phyloP scores from a whole-genome alignment of 805 yeast species.

The Helenozyma baotianmanensis region DNA sequence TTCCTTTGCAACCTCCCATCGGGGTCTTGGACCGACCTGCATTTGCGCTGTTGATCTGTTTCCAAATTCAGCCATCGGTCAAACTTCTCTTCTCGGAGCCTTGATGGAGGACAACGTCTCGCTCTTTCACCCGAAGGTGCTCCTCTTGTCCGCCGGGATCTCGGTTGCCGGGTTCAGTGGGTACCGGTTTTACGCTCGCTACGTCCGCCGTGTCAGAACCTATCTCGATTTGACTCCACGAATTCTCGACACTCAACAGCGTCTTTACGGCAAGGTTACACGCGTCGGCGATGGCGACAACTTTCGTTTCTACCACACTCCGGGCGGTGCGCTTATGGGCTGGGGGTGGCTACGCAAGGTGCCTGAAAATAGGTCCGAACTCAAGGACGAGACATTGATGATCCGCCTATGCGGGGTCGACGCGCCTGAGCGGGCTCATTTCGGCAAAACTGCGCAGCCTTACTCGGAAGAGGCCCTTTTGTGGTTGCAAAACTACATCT shows the following conservation, averaged over 20 bases:
- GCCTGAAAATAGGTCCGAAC: slow-evolving; percentile 48
- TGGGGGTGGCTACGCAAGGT: slow-evolving; percentile 86
- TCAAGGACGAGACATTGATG: slow-evolving; percentile 67
- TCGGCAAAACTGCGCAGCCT: slow-evolving; percentile 91
- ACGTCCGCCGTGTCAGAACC: slow-evolving; percentile 28
- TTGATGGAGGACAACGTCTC: slow-evolving; percentile 4
- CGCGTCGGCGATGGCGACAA: slow-evolving; percentile 96
- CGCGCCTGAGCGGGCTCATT: slow-evolving; percentile 95
- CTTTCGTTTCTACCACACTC: slow-evolving; percentile 87
- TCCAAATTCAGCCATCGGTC: too few species aligned
- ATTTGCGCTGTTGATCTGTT: too few species aligned
- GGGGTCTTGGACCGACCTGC: too few species aligned
- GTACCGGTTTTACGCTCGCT: slow-evolving; percentile 29
- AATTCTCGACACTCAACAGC: slow-evolving; percentile 24
- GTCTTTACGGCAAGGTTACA: slow-evolving; percentile 65
- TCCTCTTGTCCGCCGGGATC: slow-evolving; percentile 33
- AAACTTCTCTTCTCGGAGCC: too few species aligned
- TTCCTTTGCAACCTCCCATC: too few species aligned
- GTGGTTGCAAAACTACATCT: slow-evolving; percentile 66
- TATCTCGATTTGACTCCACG: slow-evolving; percentile 37
- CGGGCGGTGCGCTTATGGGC: slow-evolving; percentile 83
- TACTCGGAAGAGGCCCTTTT: slow-evolving; percentile 74
- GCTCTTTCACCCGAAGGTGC: slow-evolving; percentile 36
- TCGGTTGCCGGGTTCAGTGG: slow-evolving; percentile 25
- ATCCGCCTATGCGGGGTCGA: slow-evolving; percentile 89